Percentiles rank a stretch among this genome's conserved stretches.
Conservation (phyloP, 352 stramenopile genomes). For the Phytophthora idaei region DNA sequence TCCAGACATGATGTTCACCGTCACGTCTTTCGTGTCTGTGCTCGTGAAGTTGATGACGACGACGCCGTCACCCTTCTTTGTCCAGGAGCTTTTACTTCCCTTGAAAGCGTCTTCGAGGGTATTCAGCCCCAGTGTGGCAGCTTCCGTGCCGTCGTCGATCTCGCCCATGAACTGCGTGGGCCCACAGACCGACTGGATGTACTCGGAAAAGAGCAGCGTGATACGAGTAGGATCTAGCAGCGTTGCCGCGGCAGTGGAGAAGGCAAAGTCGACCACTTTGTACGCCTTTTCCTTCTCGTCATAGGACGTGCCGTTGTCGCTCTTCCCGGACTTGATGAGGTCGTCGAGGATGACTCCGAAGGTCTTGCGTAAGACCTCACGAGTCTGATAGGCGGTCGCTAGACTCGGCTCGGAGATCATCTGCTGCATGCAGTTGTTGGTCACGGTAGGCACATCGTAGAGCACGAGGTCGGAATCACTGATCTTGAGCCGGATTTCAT, state of each 20-base stretch:
- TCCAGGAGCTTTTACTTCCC: conserved; percentile 31
- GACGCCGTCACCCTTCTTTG: conserved; percentile 22
- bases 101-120: conserved; percentile 26
- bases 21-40: conserved; percentile 31
- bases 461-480: conserved; percentile 44
- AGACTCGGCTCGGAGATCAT: conserved; percentile 30
- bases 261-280: conserved; percentile 24
- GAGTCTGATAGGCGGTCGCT: conserved; percentile 27
- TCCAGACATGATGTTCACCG: conserved; percentile 36
- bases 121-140: conserved; percentile 45
- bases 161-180: conserved; percentile 49
- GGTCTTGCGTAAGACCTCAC: conserved; percentile 31
- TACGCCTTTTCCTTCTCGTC: conserved; percentile 25
- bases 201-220: conserved; percentile 50
- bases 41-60: conserved; percentile 36
- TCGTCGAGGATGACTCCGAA: conserved; percentile 37
- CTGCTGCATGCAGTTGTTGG: conserved; percentile 44
- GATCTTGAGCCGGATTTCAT: conserved; percentile 42
- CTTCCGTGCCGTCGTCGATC: conserved; percentile 55
- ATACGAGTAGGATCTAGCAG: conserved; percentile 52
- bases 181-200: conserved; percentile 64
- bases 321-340: conserved; percentile 33
- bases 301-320: conserved; percentile 31
- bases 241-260: conserved; percentile 27
- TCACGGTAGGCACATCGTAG: conserved; percentile 42